Evolutionary conservation across 805 yeast species (phyloP), one percentile per base, ranked within the genome.

Genomic region (Metschnikowia gelsemii): DNA sequence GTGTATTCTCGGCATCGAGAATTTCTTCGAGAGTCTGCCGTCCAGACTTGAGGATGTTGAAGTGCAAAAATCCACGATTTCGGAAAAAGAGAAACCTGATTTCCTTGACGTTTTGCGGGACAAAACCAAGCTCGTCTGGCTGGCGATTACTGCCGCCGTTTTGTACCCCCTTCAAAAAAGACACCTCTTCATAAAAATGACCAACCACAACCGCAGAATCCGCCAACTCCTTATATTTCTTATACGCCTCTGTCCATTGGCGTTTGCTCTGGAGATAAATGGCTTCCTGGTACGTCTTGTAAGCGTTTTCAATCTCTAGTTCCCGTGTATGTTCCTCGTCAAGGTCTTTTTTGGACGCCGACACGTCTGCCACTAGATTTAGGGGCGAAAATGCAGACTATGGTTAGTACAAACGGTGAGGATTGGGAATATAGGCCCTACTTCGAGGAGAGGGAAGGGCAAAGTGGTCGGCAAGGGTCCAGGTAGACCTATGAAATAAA

Each of bases 261-360:
- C 65, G 62, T 1, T 65, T 59, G 47, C 80, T 79, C 50, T 93
- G 91, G 8, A 65, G 64, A 8, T 63, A 60, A 32, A 93, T 66
- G 0, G 96, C 96, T 16, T 64, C 62, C 52, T 87, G 87, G 57
- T 84, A 88, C 9, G 81, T 63, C 50, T 78, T 79, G 59, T 84
- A 83, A 3, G 96, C 93, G 56, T 85, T 86, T 60, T 93, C 98
- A 16, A 82, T 75, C 64, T 91, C 97, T 18, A 91, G 68, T 58
- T 93, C 99, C 35, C 96, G 70, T 1, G 97, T 84, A 55, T 89
- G 96, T 49, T 88, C 91, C 49, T 90, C 96, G 24, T 83, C 84
- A 28, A 62, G 51, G 41, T 66, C 73, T 44, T 68, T 66, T 49
- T 87, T 91, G 25, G 78, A 68, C 4, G 76, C 63, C 28, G 78